Base-by-base conservation (phyloP, 345 rosid species). In the Raphanus raphanistrum region DNA sequence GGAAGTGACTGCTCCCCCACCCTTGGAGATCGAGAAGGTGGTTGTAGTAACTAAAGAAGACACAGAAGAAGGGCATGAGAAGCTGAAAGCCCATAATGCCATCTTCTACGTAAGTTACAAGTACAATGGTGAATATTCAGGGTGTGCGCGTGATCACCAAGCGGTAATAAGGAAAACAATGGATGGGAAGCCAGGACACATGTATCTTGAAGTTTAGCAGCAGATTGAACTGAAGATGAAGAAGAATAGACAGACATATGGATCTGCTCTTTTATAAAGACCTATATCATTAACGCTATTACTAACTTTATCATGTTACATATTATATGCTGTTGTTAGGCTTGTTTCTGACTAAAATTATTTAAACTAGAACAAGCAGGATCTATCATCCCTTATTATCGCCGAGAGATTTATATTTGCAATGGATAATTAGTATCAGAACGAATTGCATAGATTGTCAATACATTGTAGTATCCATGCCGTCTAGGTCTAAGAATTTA, bases 51-150 rank as follows among this genome's bases (percentile, higher is more conserved):
- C 71, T 74, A 55, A 27, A 26, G 66, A 74, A 3, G 50, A 66
- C 66, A 41, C 26, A 11, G n/a, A 5, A 28, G 78, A 66, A 8
- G 57, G 59, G 0, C 27, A 36, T 54, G 71, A 64, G 71, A 74
- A 74, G 64, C 66, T 74, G 2, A 59, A 66, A 15, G 58, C 72
- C 3, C 13, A 58, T 25, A 41, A 75, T 41, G 66, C 48, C 4
- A 28, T 66, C 36, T 66, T 27, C 58, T 75, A 66, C 26, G n/a
- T 75, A 28, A 58, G 58, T 66, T 75, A 75, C 78, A 66, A 74
- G 59, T 66, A 16, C 28, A 16, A 3, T 26, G 66, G 12, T 27
- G 64, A 6, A 21, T n/a, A 63, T 63, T 25, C 35, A 13, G 11
- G 3, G 10, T 28, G 64, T n/a, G 16, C 4, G 0, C 28, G 28